phyloP scores from a whole-genome alignment of 1,139 yeast genomes.

The Suhomyces yuchorum region DNA sequence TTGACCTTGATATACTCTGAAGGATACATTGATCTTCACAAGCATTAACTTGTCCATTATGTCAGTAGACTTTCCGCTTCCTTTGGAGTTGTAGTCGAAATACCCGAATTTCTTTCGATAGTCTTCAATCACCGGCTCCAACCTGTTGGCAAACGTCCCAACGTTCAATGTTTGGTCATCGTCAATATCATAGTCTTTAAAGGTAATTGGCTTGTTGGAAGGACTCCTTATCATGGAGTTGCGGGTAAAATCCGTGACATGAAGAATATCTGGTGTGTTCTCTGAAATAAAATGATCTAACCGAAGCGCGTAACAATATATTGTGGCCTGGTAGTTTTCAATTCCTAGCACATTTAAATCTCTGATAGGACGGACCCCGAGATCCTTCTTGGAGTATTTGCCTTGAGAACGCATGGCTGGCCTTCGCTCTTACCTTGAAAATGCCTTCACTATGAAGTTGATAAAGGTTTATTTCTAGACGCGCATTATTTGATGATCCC shows the following conservation, averaged over 20 bases:
- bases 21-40: slow-evolving; percentile 9
- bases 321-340: slow-evolving; percentile 5
- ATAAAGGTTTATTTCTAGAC: not conserved
- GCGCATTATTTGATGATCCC: not conserved
- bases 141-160: slow-evolving; percentile 5
- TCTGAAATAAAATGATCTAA: slow-evolving; percentile 6
- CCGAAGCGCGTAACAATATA: slow-evolving; percentile 11
- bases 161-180: slow-evolving; percentile 12
- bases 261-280: slow-evolving; percentile 12
- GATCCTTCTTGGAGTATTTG: not conserved
- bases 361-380: slow-evolving; percentile 4
- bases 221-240: slow-evolving; percentile 1
- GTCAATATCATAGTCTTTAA: slow-evolving; percentile 4
- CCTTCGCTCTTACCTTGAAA: not conserved
- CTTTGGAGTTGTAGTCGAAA: slow-evolving; percentile 1
- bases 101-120: not conserved
- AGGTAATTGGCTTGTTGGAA: not conserved
- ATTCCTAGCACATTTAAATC: not conserved
- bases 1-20: slow-evolving; percentile 11
- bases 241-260: slow-evolving; percentile 15
- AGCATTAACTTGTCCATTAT: slow-evolving; percentile 11
- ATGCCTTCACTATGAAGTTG: not conserved
- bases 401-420: not conserved
- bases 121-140: not conserved
- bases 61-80: not conserved